phyloP scores from a whole-genome alignment of 108 stramenopile species.

The Nitzschia palea region DNA sequence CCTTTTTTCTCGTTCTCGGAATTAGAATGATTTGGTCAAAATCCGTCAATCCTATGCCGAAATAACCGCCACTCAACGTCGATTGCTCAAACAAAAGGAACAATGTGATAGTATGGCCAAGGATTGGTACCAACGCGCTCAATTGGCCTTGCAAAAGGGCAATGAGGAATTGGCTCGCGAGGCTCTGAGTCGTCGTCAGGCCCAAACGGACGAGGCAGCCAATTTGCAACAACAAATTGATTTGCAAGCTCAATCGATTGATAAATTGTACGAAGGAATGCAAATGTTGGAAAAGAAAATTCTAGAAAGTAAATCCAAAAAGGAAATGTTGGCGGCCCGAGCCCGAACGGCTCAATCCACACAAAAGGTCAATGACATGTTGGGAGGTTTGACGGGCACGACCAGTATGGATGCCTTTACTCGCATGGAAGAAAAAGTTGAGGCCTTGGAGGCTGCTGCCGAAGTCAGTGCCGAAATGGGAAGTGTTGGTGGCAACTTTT shows the following conservation, averaged over 20 bases:
- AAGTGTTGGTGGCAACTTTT: conserved; percentile 39
- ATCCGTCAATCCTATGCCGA: conserved; percentile 97
- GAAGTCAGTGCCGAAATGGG: conserved; percentile 94
- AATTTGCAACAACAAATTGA: conserved; percentile 78
- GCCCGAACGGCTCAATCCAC: conserved; percentile 95
- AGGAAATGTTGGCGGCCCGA: conserved; percentile 94
- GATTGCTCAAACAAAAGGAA: conserved; percentile 88
- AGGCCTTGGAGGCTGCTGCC: conserved; percentile 89
- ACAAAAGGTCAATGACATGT: conserved; percentile 96
- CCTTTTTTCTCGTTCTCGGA: background rate
- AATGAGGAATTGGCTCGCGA: conserved; percentile 94
- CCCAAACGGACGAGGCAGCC: conserved; percentile 74
- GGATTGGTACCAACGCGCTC: conserved; percentile 95
- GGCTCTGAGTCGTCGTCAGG: conserved; percentile 87
- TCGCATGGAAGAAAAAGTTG: conserved; percentile 97
- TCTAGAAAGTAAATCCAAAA: conserved; percentile 90
- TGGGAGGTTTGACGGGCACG: conserved; percentile 84
- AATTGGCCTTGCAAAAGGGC: conserved; percentile 89
- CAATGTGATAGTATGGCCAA: conserved; percentile 80
- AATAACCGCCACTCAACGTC: conserved; percentile 94
- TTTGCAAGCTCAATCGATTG: conserved; percentile 69
- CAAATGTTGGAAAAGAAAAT: conserved; percentile 92
- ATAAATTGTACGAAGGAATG: conserved; percentile 93
- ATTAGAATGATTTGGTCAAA: conserved; percentile 89
- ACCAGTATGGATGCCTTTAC: conserved; percentile 94